These are phyloP conservation scores for Paecilomyces formosus DNA, from an alignment of 2,329 filamentous ascomycete species.

Conservation along the genomic window DNA sequence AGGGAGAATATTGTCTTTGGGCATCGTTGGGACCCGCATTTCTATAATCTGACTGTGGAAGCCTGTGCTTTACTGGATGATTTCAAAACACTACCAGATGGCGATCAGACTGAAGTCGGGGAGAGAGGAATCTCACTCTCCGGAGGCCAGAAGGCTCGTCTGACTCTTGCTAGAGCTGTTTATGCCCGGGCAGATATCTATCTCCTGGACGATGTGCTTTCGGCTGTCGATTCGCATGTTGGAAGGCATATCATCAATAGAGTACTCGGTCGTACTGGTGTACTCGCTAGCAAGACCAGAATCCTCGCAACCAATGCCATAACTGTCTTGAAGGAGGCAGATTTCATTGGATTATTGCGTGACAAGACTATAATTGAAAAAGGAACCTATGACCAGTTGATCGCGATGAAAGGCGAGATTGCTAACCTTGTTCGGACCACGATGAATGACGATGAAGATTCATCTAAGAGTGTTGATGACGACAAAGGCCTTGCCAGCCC, in stretches of 20 bases:
- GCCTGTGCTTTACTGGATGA: constrained; percentile 89
- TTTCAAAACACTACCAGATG: constrained; percentile 85
- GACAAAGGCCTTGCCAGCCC: constrained; percentile 56
- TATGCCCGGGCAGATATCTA: constrained; percentile 97
- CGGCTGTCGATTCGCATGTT: constrained; percentile 96
- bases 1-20: constrained; percentile 97
- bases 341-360: constrained; percentile 78
- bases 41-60: constrained; percentile 87
- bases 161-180: constrained; percentile 86
- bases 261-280: constrained; percentile 76
- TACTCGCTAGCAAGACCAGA: constrained; percentile 78
- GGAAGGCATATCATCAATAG: constrained; percentile 91
- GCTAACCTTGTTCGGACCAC: constrained; percentile 74
- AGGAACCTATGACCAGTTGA: constrained; percentile 82
- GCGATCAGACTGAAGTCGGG: constrained; percentile 92
- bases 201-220: constrained; percentile 86
- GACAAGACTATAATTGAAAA: constrained; percentile 78
- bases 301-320: constrained; percentile 95
- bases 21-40: constrained; percentile 83
- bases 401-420: constrained; percentile 90
- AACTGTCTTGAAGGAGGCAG: constrained; percentile 77
- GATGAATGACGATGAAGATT: constrained; percentile 32
- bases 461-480: constrained; percentile 51
- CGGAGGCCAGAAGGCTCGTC: constrained; percentile 89
- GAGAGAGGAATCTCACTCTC: constrained; percentile 95